A percentile compares a stretch with the other conserved stretches of the same genome.
phyloP scores from a whole-genome alignment of 176 grass and related monocot species.

The Aegilops umbellulata region DNA sequence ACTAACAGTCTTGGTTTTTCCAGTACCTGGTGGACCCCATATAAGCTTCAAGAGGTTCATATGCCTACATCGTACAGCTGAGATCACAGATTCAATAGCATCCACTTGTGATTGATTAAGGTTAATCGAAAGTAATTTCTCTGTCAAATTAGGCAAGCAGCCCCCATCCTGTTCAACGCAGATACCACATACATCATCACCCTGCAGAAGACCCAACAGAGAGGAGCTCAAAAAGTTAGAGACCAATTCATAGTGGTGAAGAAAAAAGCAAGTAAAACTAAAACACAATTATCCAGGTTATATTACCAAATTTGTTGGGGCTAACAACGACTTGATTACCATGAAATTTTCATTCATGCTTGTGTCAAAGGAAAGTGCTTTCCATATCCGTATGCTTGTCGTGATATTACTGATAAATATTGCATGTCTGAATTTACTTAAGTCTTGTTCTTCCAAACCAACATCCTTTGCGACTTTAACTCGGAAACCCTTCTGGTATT shows the following conservation, averaged over 20 bases:
- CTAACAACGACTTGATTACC: constrained; percentile 51
- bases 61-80: constrained; percentile 37
- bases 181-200: constrained; percentile 13
- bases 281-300: not conserved
- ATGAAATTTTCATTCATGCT: constrained; percentile 46
- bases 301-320: constrained; percentile 48
- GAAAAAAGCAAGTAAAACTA: not conserved
- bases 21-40: constrained; percentile 86
- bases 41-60: constrained; percentile 58
- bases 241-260: not conserved
- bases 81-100: constrained; percentile 51
- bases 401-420: constrained; percentile 54
- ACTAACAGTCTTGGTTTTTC: constrained; percentile 71
- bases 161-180: constrained; percentile 8
- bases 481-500: constrained; percentile 42
- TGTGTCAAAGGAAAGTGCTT: constrained; percentile 32
- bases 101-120: constrained; percentile 72
- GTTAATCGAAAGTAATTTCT: constrained; percentile 32
- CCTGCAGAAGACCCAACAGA: constrained; percentile 33
- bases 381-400: constrained; percentile 62
- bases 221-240: constrained; percentile 1
- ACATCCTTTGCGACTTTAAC: constrained; percentile 38
- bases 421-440: constrained; percentile 41
- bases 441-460: not conserved
- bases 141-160: constrained; percentile 22